Evolutionary conservation across 805 yeast species (phyloP).

Genomic region (Ogataea polymorpha): DNA sequence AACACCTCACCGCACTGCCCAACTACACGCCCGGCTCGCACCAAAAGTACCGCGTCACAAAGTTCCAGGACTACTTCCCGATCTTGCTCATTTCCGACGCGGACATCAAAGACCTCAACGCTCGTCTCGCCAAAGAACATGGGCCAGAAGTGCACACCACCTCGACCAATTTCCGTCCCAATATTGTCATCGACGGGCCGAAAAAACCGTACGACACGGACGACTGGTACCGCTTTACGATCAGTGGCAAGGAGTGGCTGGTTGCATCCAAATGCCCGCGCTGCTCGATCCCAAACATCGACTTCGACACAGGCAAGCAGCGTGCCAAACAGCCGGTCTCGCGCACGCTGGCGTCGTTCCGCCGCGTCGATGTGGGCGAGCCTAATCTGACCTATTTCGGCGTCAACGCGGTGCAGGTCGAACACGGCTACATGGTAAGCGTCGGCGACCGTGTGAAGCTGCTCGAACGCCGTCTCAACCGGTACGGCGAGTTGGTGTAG

Average conservation of each 20-base stretch:
- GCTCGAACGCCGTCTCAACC: conserved; percentile 18
- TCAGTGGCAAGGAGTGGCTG: conserved; percentile 19
- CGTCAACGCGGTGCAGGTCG: conserved; percentile 24
- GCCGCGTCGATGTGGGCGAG: conserved; percentile 24
- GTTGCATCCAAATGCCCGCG: conserved; percentile 30
- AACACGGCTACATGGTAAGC: conserved; percentile 16
- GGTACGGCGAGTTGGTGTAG: conserved; percentile 12
- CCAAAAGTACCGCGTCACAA: conserved; percentile 18
- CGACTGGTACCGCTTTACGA: conserved; percentile 22
- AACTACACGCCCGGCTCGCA: conserved; percentile 8
- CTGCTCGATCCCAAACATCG: conserved; percentile 27
- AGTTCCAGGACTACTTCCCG: conserved; percentile 30
- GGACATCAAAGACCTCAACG: conserved; percentile 22
- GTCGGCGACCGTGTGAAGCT: conserved; percentile 23
- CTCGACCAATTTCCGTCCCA: conserved; percentile 23
- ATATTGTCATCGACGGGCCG: conserved; percentile 18
- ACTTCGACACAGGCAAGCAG: conserved; percentile 17
- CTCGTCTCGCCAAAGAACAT: conserved; percentile 2
- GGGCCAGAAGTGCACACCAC: conserved; percentile 7
- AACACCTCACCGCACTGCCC: conserved; percentile 4
- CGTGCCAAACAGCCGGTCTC: conserved; percentile 20
- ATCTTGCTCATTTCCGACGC: conserved; percentile 20
- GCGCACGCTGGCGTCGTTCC: conserved; percentile 19
- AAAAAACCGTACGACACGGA: conserved; percentile 22
- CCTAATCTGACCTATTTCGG: conserved; percentile 20